Conservation (phyloP, 129 eudicot species). For the Chrysanthemum seticuspe region DNA sequence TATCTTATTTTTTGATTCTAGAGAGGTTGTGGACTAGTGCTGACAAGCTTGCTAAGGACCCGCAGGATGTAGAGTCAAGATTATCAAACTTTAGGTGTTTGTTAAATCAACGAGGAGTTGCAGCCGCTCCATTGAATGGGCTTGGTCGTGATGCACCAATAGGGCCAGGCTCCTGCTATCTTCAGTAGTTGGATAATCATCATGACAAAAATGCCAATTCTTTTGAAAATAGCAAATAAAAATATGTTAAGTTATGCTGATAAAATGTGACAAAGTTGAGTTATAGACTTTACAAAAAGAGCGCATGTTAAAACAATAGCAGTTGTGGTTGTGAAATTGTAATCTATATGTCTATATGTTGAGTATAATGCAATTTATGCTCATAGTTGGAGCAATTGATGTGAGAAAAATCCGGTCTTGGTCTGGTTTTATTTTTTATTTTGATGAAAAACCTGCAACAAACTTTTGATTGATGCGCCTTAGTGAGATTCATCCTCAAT, state of each 20-base stretch:
- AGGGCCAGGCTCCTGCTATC: slow-evolving; percentile 81
- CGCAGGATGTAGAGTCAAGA: slow-evolving; percentile 47
- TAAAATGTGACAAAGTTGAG: not conserved
- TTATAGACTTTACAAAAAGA: slow-evolving; percentile 11
- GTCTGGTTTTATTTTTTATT: not conserved
- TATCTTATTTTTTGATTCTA: slow-evolving; percentile 21
- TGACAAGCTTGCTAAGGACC: slow-evolving; percentile 62
- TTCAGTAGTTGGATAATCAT: slow-evolving; percentile 36
- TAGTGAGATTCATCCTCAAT: no score
- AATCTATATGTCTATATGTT: slow-evolving; percentile 2
- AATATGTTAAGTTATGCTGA: slow-evolving; percentile 13
- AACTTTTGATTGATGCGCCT: no score
- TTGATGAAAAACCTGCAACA: no score
- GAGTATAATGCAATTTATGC: not conserved
- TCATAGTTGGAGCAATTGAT: slow-evolving; percentile 10
- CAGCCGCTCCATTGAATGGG: slow-evolving; percentile 76
- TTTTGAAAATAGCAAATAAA: slow-evolving; percentile 14
- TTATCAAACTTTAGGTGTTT: slow-evolving; percentile 79
- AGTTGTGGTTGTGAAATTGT: slow-evolving; percentile 13
- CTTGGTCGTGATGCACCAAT: slow-evolving; percentile 62
- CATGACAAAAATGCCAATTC: slow-evolving; percentile 24
- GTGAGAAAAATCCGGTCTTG: not conserved
- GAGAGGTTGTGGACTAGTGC: slow-evolving; percentile 87
- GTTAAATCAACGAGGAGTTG: slow-evolving; percentile 91
- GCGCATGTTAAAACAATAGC: not conserved